phyloP scores from a whole-genome alignment of 805 yeast species.

The Candida methanosorbosa region DNA sequence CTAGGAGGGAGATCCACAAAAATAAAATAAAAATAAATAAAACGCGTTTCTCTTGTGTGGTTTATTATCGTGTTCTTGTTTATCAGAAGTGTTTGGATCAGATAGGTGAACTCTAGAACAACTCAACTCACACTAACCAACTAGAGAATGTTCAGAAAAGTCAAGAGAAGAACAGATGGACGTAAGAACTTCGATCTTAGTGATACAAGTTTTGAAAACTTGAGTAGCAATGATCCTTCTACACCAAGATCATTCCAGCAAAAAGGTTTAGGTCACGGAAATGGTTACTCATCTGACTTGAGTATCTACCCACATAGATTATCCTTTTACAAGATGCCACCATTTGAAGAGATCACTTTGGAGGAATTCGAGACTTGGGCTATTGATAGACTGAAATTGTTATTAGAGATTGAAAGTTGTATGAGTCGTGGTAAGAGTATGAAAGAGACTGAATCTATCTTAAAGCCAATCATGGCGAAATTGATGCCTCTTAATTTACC shows the following conservation, averaged over 20 bases:
- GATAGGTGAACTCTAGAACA: too few species aligned
- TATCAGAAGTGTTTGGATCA: too few species aligned
- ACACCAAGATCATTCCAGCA: too few species aligned
- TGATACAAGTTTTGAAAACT: slow-evolving; percentile 8
- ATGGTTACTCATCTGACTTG: slow-evolving; percentile 19
- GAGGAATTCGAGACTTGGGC: slow-evolving; percentile 97
- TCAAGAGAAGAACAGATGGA: slow-evolving; percentile 68
- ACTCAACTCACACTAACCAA: too few species aligned
- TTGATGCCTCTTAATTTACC: slow-evolving; percentile 53
- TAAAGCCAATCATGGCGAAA: slow-evolving; percentile 59
- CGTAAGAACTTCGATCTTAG: slow-evolving; percentile 47
- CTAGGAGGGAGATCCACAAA: too few species aligned
- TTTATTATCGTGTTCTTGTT: too few species aligned
- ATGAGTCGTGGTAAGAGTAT: slow-evolving; percentile 51
- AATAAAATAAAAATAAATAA: too few species aligned
- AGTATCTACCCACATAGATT: slow-evolving; percentile 49
- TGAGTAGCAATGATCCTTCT: slow-evolving; percentile 4
- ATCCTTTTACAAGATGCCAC: slow-evolving; percentile 70
- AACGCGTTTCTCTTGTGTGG: too few species aligned
- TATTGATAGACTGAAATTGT: slow-evolving; percentile 74
- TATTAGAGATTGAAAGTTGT: slow-evolving; percentile 78
- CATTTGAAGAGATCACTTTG: slow-evolving; percentile 75
- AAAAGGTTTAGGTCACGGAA: slow-evolving; percentile 12
- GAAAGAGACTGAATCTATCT: slow-evolving; percentile 54
- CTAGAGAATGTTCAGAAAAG: slow-evolving; percentile 74